Percentiles rank a stretch among this genome's conserved stretches.
Conservation (phyloP, 2,329 filamentous ascomycete species). For the Aspergillus tanneri region DNA sequence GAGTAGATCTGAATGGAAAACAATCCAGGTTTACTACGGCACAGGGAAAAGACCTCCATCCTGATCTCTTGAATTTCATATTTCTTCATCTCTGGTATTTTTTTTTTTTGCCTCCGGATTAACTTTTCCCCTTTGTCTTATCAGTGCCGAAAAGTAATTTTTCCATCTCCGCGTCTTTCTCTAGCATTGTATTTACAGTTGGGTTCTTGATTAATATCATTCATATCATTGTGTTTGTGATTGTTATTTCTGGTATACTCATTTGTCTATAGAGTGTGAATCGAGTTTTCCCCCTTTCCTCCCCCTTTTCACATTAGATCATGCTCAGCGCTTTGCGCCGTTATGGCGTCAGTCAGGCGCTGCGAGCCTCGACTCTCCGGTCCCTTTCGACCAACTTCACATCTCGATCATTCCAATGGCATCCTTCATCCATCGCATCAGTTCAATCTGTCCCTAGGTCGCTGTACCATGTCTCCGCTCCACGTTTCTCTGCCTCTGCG, state of each 20-base stretch:
- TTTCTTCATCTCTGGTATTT: neutral
- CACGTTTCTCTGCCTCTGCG: constrained; percentile 14
- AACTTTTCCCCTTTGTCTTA: neutral
- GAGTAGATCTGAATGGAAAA: no score
- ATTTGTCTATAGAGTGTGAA: no score
- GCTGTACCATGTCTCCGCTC: constrained; percentile 30
- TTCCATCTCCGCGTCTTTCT: constrained; percentile 14
- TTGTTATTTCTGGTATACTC: no score
- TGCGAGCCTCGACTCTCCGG: constrained; percentile 36
- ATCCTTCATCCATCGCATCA: constrained; percentile 17
- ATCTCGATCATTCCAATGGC: constrained; percentile 31
- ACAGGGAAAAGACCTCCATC: no score
- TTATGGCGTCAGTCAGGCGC: constrained; percentile 37
- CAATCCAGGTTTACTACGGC: no score
- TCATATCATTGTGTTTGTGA: no score
- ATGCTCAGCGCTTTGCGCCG: constrained; percentile 44
- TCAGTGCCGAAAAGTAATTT: neutral
- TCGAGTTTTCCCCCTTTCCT: neutral
- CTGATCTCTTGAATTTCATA: no score
- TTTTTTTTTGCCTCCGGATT: neutral
- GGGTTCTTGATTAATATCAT: neutral
- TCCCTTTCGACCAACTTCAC: constrained; percentile 28
- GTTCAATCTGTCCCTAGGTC: constrained; percentile 16
- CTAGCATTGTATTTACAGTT: constrained; percentile 13
- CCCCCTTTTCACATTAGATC: constrained; percentile 12